These are phyloP conservation scores for Exophiala sp. DNA, from an alignment of 2,329 filamentous ascomycete species.

Conservation along the genomic window DNA sequence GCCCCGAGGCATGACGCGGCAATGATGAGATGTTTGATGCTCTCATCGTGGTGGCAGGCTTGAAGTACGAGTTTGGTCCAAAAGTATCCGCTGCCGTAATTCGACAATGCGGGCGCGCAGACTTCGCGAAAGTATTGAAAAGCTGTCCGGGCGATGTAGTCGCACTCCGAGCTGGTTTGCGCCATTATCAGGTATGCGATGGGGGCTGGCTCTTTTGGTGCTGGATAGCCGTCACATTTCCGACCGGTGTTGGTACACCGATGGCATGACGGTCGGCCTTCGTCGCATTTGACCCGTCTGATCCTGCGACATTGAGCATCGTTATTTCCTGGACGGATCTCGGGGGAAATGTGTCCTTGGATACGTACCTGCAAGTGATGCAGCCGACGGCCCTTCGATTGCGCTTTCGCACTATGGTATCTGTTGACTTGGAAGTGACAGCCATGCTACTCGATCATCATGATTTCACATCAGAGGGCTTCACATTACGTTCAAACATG, in stretches of 20 bases:
- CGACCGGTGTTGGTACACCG: constrained; percentile 37
- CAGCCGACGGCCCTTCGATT: constrained; percentile 15
- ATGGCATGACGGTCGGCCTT: constrained; percentile 34
- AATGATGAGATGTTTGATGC: constrained; percentile 31
- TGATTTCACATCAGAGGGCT: neutral
- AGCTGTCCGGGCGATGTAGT: neutral
- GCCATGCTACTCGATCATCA: neutral
- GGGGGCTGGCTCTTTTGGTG: neutral
- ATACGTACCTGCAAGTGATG: constrained; percentile 23
- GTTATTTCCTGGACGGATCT: neutral
- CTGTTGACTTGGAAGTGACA: neutral
- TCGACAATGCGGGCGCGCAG: constrained; percentile 28
- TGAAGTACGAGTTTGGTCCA: constrained; percentile 31
- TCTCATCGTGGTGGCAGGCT: constrained; percentile 28
- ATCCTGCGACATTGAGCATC: constrained; percentile 6
- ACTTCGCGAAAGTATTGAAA: constrained; percentile 30
- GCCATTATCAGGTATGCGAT: constrained; percentile 9
- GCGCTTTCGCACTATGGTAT: neutral
- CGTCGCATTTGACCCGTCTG: constrained; percentile 28
- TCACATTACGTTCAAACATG: too few species aligned
- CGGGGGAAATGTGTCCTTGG: neutral
- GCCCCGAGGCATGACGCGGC: constrained; percentile 15
- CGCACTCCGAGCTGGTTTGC: constrained; percentile 11
- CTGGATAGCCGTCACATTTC: constrained; percentile 37
- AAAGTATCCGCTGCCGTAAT: constrained; percentile 30